Conservation (phyloP, 176 grass and related monocot species). For the Bothriochloa decipiens region DNA sequence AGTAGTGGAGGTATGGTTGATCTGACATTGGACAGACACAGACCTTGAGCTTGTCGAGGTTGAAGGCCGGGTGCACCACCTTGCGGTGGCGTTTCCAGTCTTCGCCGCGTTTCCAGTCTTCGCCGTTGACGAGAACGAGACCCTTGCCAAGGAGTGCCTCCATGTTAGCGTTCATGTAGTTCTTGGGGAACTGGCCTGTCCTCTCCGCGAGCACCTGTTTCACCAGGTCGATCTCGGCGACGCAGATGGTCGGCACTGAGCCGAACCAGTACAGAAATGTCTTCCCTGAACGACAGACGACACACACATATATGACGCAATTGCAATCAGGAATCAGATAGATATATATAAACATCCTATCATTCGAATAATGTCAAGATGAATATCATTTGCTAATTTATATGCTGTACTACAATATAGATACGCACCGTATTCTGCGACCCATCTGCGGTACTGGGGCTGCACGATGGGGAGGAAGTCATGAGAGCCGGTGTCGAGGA, state of each 20-base stretch:
- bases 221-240: slow-evolving; percentile 5
- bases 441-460: slow-evolving; percentile 43
- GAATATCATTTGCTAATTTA: not conserved
- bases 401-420: not conserved
- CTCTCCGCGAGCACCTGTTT: slow-evolving; percentile 32
- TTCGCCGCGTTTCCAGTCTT: slow-evolving; percentile 36
- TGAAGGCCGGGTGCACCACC: slow-evolving; percentile 42
- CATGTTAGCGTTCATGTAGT: slow-evolving; percentile 12
- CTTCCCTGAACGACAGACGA: not conserved
- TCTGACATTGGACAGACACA: not conserved
- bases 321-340: not conserved
- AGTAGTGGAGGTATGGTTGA: not conserved
- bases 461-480: slow-evolving; percentile 45
- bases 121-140: slow-evolving; percentile 14
- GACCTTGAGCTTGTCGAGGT: slow-evolving; percentile 32
- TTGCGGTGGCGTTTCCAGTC: slow-evolving; percentile 48
- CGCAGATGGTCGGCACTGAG: not conserved
- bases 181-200: slow-evolving; percentile 11
- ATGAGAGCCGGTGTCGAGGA: slow-evolving; percentile 6
- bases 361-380: not conserved
- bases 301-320: not conserved
- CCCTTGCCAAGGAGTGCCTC: slow-evolving; percentile 34
- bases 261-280: slow-evolving; percentile 40
- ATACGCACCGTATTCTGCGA: slow-evolving; percentile 13
- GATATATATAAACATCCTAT: not conserved